Evolutionary conservation across 805 yeast species (phyloP), one percentile per base, ranked within the genome.

Genomic region (Saccharomyces kudriavzevii): DNA sequence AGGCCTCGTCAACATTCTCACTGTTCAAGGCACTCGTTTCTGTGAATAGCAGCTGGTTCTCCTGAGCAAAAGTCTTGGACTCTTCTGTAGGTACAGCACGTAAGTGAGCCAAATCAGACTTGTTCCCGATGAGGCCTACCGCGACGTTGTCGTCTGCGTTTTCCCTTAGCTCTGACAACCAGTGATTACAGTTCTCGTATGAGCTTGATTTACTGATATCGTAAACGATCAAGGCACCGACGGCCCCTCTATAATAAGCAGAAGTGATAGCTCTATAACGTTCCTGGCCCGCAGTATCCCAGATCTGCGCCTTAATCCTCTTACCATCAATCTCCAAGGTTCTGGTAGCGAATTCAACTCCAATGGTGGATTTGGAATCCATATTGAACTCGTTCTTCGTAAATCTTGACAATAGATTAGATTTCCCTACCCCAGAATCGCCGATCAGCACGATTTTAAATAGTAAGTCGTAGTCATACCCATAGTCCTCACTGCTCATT

Each of bases 281-380:
- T 73, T 92, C 99, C 76, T 92, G 99, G 57, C 99, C 99, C 2
- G 99, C 99, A 40, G 99, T 92, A 72, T 92, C 99, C 99, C 99
- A 92, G 62, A 90, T 85, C 72, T 89, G 96, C 3, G 95, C 92
- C 70, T 88, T 89, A 61, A 88, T 85, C 68, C 89, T 75, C 65
- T 86, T 87, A 45, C 90, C 90, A 59, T 87, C 92, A 57, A 87
- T 84, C 63, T 87, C 92, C 54, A 94, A 83, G 2, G 97, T 91
- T 70, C 97, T 81, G 22, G 98, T 94, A 47, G 98, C 98, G 75
- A 92, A 92, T 72, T 94, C 99, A 50, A 94, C 99, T 49, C 99
- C 99, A 67, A 92, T 92, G 28, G 99, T 92, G 52, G 96, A 87
- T 71, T 94, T 84, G 17, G 94, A 84, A 70, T 94, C 98, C 60